Conservation (phyloP, 2,329 filamentous ascomycete genomes). For the Ophiostoma australiae region DNA sequence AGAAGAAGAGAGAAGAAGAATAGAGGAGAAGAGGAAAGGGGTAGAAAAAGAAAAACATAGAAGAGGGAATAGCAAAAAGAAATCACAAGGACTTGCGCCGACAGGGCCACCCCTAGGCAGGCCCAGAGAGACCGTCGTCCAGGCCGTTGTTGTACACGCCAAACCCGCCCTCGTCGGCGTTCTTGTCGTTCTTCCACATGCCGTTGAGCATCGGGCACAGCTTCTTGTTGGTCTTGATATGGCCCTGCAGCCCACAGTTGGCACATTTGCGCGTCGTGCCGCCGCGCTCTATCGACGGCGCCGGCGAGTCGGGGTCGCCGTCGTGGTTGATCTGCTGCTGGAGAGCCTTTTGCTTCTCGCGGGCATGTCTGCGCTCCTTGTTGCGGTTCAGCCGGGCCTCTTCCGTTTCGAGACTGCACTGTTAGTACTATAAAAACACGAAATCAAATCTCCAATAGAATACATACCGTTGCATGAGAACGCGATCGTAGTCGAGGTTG, state of each 20-base stretch:
- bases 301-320: conserved; percentile 49
- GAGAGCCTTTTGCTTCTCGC: conserved; percentile 79
- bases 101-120: conserved; percentile 17
- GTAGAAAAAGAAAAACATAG: neutral
- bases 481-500: conserved; percentile 60
- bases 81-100: no score
- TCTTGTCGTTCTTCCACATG: conserved; percentile 61
- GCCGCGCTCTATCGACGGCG: conserved; percentile 47
- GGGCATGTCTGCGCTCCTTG: conserved; percentile 80
- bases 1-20: no score
- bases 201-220: conserved; percentile 83
- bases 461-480: conserved; percentile 43
- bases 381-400: conserved; percentile 83
- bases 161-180: conserved; percentile 55
- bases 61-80: neutral
- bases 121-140: conserved; percentile 22
- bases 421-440: neutral
- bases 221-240: conserved; percentile 99
- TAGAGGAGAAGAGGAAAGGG: neutral
- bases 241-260: conserved; percentile 92
- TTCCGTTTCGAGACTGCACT: conserved; percentile 52
- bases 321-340: conserved; percentile 41
- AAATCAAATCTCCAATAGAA: neutral
- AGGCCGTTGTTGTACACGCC: conserved; percentile 37
- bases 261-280: conserved; percentile 89